Evolutionary conservation across 2,329 filamentous ascomycete species (phyloP).

Genomic region (Beauveria pseudobassiana): DNA sequence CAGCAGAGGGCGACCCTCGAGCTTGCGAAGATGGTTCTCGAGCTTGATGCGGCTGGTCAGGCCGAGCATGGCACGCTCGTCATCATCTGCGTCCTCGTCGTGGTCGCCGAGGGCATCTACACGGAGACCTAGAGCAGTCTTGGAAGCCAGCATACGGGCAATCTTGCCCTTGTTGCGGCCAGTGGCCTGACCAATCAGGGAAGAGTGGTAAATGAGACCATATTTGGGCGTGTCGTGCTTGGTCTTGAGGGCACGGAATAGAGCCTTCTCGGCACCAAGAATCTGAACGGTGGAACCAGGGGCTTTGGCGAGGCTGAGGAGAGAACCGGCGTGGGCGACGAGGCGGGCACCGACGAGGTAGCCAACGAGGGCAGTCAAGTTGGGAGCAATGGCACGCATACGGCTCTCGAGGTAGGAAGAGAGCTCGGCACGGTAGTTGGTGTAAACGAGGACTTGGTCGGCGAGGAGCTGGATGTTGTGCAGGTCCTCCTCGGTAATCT

Average conservation of each 20-base stretch:
- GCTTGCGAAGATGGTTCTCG: slow-evolving; percentile 64
- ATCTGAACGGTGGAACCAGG: slow-evolving; percentile 96
- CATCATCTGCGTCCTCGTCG: slow-evolving; percentile 69
- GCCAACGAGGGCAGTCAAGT: slow-evolving; percentile 86
- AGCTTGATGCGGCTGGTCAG: slow-evolving; percentile 63
- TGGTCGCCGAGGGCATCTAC: slow-evolving; percentile 65
- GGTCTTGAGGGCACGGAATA: slow-evolving; percentile 97
- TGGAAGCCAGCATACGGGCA: slow-evolving; percentile 89
- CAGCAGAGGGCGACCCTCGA: slow-evolving; percentile 87
- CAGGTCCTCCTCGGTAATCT: slow-evolving; percentile 87
- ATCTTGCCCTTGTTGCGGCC: slow-evolving; percentile 99
- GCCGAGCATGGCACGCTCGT: slow-evolving; percentile 79
- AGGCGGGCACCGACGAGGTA: slow-evolving; percentile 90
- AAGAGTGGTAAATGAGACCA: slow-evolving; percentile 87
- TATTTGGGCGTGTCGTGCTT: slow-evolving; percentile 99
- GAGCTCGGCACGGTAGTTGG: slow-evolving; percentile 82
- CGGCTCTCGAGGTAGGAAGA: slow-evolving; percentile 83
- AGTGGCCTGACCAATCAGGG: slow-evolving; percentile 90
- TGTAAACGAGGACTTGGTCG: slow-evolving; percentile 87
- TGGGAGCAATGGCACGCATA: slow-evolving; percentile 95
- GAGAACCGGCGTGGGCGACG: slow-evolving; percentile 88
- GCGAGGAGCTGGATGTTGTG: slow-evolving; percentile 88
- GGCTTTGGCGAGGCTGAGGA: slow-evolving; percentile 91
- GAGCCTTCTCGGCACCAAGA: slow-evolving; percentile 94
- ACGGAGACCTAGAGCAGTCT: slow-evolving; percentile 86